phyloP scores from a whole-genome alignment of 306 rosid species.

The Vachellia collinsii region DNA sequence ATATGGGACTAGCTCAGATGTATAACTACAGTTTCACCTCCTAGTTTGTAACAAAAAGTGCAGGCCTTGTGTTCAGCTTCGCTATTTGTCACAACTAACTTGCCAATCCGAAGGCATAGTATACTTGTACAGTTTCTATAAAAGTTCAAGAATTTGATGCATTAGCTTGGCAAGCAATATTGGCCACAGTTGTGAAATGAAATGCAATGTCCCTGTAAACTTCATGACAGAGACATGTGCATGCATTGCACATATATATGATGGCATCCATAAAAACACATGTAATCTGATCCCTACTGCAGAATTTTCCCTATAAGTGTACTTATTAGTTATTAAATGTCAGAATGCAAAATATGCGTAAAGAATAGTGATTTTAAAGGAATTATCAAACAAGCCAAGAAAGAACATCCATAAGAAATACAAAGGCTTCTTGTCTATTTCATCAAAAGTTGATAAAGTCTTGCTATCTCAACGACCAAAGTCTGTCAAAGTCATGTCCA shows the following conservation, averaged over 20 bases:
- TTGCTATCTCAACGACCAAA: background rate
- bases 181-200: background rate
- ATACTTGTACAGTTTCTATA: background rate
- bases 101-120: background rate
- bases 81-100: conserved; percentile 2
- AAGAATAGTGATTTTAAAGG: background rate
- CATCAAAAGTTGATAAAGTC: background rate
- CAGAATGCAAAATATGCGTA: conserved; percentile 1
- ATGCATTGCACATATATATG: conserved; percentile 14
- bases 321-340: background rate
- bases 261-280: background rate
- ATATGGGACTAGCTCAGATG: conserved; percentile 4
- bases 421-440: background rate
- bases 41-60: conserved; percentile 23
- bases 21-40: background rate
- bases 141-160: conserved; percentile 14
- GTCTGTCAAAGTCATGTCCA: background rate
- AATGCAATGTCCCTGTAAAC: conserved; percentile 12
- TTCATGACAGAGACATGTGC: background rate
- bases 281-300: background rate
- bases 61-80: background rate
- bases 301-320: background rate
- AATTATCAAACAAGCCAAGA: background rate
- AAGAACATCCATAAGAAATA: background rate
- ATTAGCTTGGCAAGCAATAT: background rate